Evolutionary conservation across 371 early-diverging fungal species (phyloP), one percentile per base, ranked within the genome.

Genomic region (Sporodiniella umbellata): DNA sequence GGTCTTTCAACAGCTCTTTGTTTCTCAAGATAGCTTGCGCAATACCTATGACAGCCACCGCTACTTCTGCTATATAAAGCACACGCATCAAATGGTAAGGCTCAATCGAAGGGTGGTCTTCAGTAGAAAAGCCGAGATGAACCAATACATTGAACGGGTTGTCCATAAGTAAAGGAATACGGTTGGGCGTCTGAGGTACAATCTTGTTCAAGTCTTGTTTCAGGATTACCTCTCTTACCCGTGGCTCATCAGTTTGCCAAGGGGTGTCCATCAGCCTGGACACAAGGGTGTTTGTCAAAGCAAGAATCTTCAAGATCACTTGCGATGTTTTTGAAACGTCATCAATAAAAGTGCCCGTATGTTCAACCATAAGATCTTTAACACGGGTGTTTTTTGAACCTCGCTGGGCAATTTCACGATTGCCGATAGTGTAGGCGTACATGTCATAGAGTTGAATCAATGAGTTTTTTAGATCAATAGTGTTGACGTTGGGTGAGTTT

Each of bases 341-440:
- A 24, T 86, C 86, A 45, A 89, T 55, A 39, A 87, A 73, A 1
- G 84, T 83, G 2, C 70, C 75, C 0, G 75, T 71, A 28, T 72
- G 66, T 23, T 76, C 76, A 0, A 72, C 60, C 0, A 62, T 70
- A 6, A 70, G 31, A 18, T 76, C 76, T 10, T 66, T 54, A 8
- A 68, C 53, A 2, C 61, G 60, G 0, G 60, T 53, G 21, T 53
- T 54, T 31, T 65, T 58, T 11, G 48, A 50, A 2, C 88, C 86
- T 11, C 92, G 75, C 31, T 83, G 79, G 1, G 78, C 74, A 18
- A 87, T 76, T 61, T 89, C 92, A 6, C 85, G 70, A 30, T 80
- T 65, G 4, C 81, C 63, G 25, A 92, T 80, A 0, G 88, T 87
- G 56, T 87, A 86, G 0, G 80, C 75, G 43, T 66, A 71, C 71